Percentiles rank a stretch among this genome's conserved stretches.
Evolutionary conservation across 2,329 filamentous ascomycete species (phyloP).

Genomic region (Botrytis galanthina): DNA sequence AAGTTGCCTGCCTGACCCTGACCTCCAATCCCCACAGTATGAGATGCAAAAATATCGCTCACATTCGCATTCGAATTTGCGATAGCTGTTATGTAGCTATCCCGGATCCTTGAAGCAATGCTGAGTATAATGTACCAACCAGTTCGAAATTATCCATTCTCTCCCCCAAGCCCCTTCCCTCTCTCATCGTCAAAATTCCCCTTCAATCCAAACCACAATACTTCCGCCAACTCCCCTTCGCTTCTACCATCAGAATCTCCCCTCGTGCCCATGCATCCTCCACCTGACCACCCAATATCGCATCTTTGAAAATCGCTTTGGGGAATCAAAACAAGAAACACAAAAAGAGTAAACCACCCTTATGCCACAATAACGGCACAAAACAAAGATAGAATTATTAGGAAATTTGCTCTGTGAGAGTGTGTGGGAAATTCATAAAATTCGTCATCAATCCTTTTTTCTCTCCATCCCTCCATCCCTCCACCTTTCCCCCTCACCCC

Average conservation of each 20-base stretch:
- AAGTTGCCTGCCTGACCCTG: not conserved
- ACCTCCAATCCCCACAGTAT: not conserved
- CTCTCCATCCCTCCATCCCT: not conserved
- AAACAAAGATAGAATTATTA: conserved; percentile 1
- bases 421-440: conserved; percentile 14
- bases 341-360: not conserved
- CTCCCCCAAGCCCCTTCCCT: not conserved
- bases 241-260: not conserved
- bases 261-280: not conserved
- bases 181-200: not conserved
- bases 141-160: conserved; percentile 8
- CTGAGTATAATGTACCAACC: not conserved
- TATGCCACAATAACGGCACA: not conserved
- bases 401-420: conserved; percentile 1
- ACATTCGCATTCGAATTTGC: not conserved
- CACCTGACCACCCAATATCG: not conserved
- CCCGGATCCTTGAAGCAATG: not conserved
- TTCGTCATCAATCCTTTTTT: conserved; percentile 14
- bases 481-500: not conserved
- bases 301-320: not conserved
- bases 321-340: conserved; percentile 13
- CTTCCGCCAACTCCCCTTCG: not conserved
- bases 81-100: not conserved
- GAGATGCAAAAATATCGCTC: not conserved
- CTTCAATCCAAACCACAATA: not conserved